Conservation (phyloP, 495 filamentous ascomycete genomes). For the Jackrogersella minutella region DNA sequence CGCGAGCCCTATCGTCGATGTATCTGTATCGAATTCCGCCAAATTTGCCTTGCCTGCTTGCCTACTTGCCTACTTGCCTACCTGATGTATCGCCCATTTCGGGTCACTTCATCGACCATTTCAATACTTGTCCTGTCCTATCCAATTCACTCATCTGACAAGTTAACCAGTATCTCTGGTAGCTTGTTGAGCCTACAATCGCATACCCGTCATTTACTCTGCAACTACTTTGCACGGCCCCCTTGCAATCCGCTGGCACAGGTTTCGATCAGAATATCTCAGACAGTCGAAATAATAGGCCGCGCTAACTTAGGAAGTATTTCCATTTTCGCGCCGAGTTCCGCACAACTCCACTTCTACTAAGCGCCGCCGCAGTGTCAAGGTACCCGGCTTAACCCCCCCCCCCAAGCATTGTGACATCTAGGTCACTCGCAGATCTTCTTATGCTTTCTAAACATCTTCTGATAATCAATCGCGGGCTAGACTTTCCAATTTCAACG, state of each 20-base stretch:
- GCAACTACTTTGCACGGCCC: conserved; percentile 41
- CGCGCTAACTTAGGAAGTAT: conserved; percentile 35
- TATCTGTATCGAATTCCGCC: conserved; percentile 28
- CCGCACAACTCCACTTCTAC: conserved; percentile 32
- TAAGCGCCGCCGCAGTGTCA: conserved; percentile 42
- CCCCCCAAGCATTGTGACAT: conserved; percentile 26
- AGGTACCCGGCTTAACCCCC: conserved; percentile 25
- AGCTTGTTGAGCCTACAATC: conserved; percentile 19
- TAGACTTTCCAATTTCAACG: conserved; percentile 8
- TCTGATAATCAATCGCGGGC: conserved; percentile 26
- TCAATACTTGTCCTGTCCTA: conserved; percentile 17
- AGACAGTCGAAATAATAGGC: conserved; percentile 9
- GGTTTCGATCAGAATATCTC: conserved; percentile 38
- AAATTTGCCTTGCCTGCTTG: conserved; percentile 34
- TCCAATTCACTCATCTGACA: conserved; percentile 9
- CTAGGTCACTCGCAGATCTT: conserved; percentile 23
- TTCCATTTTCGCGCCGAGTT: conserved; percentile 38
- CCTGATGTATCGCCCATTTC: conserved; percentile 34
- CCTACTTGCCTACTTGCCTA: not conserved
- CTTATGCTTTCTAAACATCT: conserved; percentile 25
- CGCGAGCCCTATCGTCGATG: conserved; percentile 40
- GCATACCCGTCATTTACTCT: conserved; percentile 18
- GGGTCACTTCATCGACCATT: conserved; percentile 17
- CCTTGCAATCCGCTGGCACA: conserved; percentile 35
- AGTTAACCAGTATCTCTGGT: too few relatives aligned